Evolutionary conservation across 1,284 basidiomycete genomes (phyloP).

Genomic region (Ganoderma leucocontextum): DNA sequence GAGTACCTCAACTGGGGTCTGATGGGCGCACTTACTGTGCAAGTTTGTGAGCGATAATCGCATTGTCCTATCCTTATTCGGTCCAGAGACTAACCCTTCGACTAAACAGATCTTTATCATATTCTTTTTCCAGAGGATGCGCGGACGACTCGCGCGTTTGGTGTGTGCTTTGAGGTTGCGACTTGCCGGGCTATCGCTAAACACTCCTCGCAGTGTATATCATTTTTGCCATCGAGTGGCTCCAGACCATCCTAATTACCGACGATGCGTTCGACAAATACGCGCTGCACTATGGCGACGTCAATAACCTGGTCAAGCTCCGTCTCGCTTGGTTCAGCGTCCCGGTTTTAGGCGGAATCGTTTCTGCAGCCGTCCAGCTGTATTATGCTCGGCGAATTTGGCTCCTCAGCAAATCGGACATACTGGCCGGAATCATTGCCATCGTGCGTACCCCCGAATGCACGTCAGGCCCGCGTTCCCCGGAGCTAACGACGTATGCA

Average conservation of each 20-base stretch:
- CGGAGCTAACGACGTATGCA: not conserved
- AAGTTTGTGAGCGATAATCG: slow-evolving; percentile 17
- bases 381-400: slow-evolving; percentile 35
- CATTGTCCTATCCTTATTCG: not conserved
- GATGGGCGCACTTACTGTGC: slow-evolving; percentile 12
- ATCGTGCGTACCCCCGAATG: slow-evolving; percentile 17
- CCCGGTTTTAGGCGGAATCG: slow-evolving; percentile 31
- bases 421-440: slow-evolving; percentile 21
- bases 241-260: slow-evolving; percentile 30
- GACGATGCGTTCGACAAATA: slow-evolving; percentile 25
- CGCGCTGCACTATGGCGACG: slow-evolving; percentile 30
- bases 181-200: not conserved
- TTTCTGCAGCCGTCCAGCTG: slow-evolving; percentile 31
- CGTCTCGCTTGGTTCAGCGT: slow-evolving; percentile 35
- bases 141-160: not conserved
- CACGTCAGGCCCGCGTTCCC: not conserved
- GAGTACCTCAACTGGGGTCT: slow-evolving; percentile 17
- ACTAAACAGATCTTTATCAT: slow-evolving; percentile 15
- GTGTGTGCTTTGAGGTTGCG: not conserved
- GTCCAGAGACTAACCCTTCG: not conserved
- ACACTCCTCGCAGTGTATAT: slow-evolving; percentile 27
- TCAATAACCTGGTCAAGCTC: slow-evolving; percentile 17
- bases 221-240: slow-evolving; percentile 24
- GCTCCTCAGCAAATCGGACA: slow-evolving; percentile 23
- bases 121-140: slow-evolving; percentile 3